phyloP scores from a whole-genome alignment of 192 early-diverging fungal species.

The Fimicolochytrium jonesii region DNA sequence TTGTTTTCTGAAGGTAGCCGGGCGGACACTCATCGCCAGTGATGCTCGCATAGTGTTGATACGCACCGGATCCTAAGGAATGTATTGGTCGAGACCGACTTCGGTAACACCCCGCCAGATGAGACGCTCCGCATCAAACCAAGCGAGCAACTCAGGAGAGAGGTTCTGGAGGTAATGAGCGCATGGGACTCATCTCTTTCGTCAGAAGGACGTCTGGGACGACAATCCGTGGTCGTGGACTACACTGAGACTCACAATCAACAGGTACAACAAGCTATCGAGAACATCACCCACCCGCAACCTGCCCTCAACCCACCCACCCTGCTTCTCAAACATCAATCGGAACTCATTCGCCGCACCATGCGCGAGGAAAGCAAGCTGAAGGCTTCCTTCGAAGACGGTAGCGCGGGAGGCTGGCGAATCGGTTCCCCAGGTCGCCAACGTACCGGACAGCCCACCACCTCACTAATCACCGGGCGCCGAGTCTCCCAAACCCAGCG shows the following conservation, averaged over 20 bases:
- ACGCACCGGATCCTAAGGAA: conserved; percentile 31
- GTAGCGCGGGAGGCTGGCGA: too few relatives aligned
- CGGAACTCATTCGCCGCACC: conserved; percentile 6
- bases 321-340: conserved; percentile 22
- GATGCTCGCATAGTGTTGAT: conserved; percentile 36
- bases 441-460: too few relatives aligned
- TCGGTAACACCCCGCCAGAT: too few relatives aligned
- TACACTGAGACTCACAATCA: too few relatives aligned
- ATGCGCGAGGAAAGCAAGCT: too few relatives aligned
- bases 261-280: conserved; percentile 40
- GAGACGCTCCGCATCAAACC: too few relatives aligned
- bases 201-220: neutral
- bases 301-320: conserved; percentile 30
- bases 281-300: conserved; percentile 32
- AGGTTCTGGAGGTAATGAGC: conserved; percentile 35
- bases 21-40: too few relatives aligned
- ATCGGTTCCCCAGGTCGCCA: too few relatives aligned
- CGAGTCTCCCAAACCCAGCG: too few relatives aligned
- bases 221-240: too few relatives aligned
- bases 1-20: too few relatives aligned
- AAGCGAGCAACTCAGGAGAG: conserved; percentile 28
- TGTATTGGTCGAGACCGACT: conserved; percentile 3
- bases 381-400: neutral
- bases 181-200: neutral
- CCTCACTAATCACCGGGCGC: too few relatives aligned